Evolutionary conservation across 805 yeast species (phyloP), one percentile per base, ranked within the genome.

Genomic region (Yamadazyma ubonensis): DNA sequence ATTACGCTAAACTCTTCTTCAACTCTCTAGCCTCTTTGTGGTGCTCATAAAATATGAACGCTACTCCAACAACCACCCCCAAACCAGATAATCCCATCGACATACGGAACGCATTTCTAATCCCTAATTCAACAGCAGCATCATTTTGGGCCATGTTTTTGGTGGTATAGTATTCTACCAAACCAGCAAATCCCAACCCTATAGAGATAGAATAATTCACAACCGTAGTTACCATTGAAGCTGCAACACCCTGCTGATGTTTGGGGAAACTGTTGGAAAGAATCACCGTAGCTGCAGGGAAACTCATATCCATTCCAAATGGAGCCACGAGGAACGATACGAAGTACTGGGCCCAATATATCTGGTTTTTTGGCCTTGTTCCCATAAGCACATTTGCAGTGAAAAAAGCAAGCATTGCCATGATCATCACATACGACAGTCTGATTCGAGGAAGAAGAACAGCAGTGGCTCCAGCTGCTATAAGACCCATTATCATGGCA

Each of bases 291-390:
- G 84, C 80, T 0, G 90, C 82, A 0, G 95, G 93, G 56, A 83
- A 85, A 10, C 86, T 78, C 65, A 80, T 68, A 55, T 85, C 91
- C 88, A 85, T 83, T 2, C 89, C 93, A 61, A 78, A 80, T 8
- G 82, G 76, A 8, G 75, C 61, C 2, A 83, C 57, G 6, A 80
- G 42, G 62, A 74, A 61, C 17, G 76, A 68, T 2, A 81, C 78
- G 52, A 85, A 73, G 6, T 73, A 61, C 56, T 78, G 75, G 1
- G 71, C 68, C 78, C 79, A 85, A 53, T 75, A 86, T 0, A 73
- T 65, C 54, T 83, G 86, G 32, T 73, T 55, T 0, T 71, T 72
- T 0, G 88, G 87, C 26, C 79, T 65, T 0, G 76, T 65, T 1
- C 80, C 76, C 34, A 76, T 60, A 53, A 82, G 58, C 0, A 75